phyloP scores from a whole-genome alignment of 2,329 filamentous ascomycete species.

The Leptographium radiaticola region DNA sequence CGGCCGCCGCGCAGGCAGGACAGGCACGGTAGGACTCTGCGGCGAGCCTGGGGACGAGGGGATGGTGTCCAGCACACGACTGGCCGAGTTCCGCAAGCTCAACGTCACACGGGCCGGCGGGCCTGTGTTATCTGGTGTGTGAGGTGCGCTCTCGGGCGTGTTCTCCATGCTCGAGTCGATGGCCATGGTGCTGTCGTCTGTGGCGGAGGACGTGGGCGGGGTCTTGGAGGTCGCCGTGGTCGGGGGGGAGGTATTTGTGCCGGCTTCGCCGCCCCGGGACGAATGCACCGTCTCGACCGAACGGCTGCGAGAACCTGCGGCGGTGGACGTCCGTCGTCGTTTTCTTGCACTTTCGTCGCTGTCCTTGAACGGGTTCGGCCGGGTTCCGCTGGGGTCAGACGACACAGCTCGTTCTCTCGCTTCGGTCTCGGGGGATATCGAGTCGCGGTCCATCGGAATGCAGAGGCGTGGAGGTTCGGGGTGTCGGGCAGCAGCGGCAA shows the following conservation, averaged over 20 bases:
- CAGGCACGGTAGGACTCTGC: constrained; percentile 7
- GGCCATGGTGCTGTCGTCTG: constrained; percentile 25
- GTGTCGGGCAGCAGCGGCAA: neutral
- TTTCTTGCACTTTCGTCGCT: constrained; percentile 44
- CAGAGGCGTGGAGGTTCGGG: neutral
- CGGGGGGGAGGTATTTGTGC: neutral
- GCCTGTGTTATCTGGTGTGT: neutral
- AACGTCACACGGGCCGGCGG: constrained; percentile 32
- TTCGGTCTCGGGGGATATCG: constrained; percentile 28
- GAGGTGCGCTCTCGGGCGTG: constrained; percentile 25
- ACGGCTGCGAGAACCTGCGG: constrained; percentile 35
- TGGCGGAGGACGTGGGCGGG: constrained; percentile 11
- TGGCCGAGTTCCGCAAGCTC: constrained; percentile 37
- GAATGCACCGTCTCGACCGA: constrained; percentile 32
- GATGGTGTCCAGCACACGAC: constrained; percentile 24
- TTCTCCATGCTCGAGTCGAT: constrained; percentile 26
- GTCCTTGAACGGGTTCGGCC: constrained; percentile 48
- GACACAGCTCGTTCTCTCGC: constrained; percentile 46
- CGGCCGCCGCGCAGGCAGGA: neutral
- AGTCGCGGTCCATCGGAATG: constrained; percentile 41
- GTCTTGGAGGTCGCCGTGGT: neutral
- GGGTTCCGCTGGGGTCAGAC: constrained; percentile 48
- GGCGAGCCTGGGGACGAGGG: constrained; percentile 32
- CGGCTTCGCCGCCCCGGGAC: constrained; percentile 12
- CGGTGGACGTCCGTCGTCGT: constrained; percentile 46